Evolutionary conservation across 2,329 filamentous ascomycete species (phyloP).

Genomic region (Colletotrichum aenigma): DNA sequence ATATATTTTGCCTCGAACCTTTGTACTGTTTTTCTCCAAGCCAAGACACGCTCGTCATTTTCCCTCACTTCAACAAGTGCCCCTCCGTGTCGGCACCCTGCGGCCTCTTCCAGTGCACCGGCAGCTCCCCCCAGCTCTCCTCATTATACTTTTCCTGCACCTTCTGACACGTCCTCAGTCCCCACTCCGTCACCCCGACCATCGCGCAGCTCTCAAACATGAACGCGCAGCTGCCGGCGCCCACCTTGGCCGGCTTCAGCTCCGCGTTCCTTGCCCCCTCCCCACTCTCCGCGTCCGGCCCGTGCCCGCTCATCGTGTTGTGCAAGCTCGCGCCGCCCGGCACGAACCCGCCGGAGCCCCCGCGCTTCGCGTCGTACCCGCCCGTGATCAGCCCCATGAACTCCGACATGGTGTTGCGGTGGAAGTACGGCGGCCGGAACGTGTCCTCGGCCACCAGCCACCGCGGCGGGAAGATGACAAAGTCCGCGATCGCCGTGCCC

Average conservation of each 20-base stretch:
- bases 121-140: constrained; percentile 78
- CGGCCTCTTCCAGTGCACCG: constrained; percentile 63
- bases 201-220: constrained; percentile 75
- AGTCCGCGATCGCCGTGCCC: constrained; percentile 71
- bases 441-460: constrained; percentile 74
- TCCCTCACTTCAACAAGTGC: constrained; percentile 30
- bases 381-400: constrained; percentile 67
- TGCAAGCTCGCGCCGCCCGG: constrained; percentile 67
- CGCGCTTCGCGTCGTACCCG: constrained; percentile 67
- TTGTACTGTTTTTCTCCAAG: background rate
- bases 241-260: constrained; percentile 61
- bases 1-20: background rate
- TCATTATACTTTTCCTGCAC: constrained; percentile 73
- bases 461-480: constrained; percentile 74
- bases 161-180: constrained; percentile 61
- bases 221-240: constrained; percentile 66
- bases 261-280: constrained; percentile 61
- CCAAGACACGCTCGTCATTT: background rate
- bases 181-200: constrained; percentile 76
- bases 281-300: constrained; percentile 61
- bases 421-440: constrained; percentile 75
- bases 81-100: constrained; percentile 29
- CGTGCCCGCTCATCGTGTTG: constrained; percentile 74
- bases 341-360: constrained; percentile 55
- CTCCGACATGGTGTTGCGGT: constrained; percentile 71